phyloP scores from a whole-genome alignment of 805 yeast genomes.

The Cyberlindnera suaveolens region DNA sequence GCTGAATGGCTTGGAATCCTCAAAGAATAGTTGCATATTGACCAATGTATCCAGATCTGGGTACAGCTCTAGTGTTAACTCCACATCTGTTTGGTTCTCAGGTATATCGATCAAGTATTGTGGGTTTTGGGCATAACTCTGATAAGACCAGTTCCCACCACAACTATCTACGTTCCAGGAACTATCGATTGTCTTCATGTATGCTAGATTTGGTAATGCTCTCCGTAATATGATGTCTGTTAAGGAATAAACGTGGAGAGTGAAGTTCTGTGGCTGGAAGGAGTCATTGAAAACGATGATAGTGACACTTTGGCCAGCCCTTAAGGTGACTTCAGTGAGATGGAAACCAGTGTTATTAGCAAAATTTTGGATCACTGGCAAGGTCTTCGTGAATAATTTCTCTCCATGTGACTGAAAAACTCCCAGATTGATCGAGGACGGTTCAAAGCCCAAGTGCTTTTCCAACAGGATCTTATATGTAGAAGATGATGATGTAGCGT shows the following conservation, averaged over 20 bases:
- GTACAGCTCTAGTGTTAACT: constrained; percentile 16
- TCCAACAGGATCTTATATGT: constrained; percentile 46
- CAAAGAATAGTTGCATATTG: constrained; percentile 41
- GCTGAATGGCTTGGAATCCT: constrained; percentile 26
- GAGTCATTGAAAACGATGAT: constrained; percentile 18
- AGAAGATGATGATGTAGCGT: constrained; percentile 22
- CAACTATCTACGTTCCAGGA: constrained; percentile 38
- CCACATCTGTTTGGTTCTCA: constrained; percentile 17
- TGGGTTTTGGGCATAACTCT: constrained; percentile 47
- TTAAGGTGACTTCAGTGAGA: constrained; percentile 27
- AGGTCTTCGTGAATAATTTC: constrained; percentile 18
- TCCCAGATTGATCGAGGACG: constrained; percentile 20
- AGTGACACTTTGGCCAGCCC: constrained; percentile 27
- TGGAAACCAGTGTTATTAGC: constrained; percentile 35
- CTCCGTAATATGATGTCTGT: constrained; percentile 19
- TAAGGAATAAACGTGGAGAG: constrained; percentile 15
- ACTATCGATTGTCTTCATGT: constrained; percentile 25
- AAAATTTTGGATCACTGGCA: constrained; percentile 6
- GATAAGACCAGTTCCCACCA: constrained; percentile 51
- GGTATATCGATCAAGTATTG: constrained; percentile 37
- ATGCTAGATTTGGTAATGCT: constrained; percentile 26
- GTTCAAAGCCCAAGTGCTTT: constrained; percentile 31
- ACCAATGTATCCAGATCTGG: constrained; percentile 26
- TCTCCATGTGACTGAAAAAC: constrained; percentile 28
- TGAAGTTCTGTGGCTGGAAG: constrained; percentile 9